Conservation (phyloP, 1,139 yeast genomes). For the Kazachstania sp. region DNA sequence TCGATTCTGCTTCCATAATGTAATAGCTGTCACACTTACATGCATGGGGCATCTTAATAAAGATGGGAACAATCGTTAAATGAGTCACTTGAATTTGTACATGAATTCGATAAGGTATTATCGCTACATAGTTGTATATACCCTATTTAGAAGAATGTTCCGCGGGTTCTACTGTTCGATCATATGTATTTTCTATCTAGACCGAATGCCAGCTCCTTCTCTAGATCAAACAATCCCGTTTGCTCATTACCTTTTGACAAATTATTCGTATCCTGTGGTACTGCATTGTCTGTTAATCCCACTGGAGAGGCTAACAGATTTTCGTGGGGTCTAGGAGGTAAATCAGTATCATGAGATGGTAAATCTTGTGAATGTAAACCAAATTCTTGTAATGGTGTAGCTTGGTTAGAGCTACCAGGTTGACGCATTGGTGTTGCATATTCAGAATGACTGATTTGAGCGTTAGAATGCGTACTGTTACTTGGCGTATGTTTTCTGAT, state of each 20-base stretch:
- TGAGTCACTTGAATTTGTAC: too few species aligned
- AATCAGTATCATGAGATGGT: conserved; percentile 35
- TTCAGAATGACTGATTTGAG: neutral
- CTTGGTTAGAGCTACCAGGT: conserved; percentile 5
- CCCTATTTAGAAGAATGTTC: too few species aligned
- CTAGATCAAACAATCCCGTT: conserved; percentile 38
- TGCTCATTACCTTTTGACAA: conserved; percentile 10
- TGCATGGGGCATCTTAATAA: too few species aligned
- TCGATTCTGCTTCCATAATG: too few species aligned
- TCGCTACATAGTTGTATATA: too few species aligned
- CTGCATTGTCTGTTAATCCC: conserved; percentile 7
- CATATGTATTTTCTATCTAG: conserved; percentile 37
- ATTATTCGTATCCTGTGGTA: neutral
- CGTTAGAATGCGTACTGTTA: neutral
- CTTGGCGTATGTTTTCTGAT: neutral
- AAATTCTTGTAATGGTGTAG: conserved; percentile 21
- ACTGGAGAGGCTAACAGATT: conserved; percentile 25
- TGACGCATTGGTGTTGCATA: conserved; percentile 9
- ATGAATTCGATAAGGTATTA: too few species aligned
- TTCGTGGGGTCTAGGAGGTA: conserved; percentile 38
- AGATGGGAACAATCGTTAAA: too few species aligned
- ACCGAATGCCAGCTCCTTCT: conserved; percentile 53
- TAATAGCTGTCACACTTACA: too few species aligned
- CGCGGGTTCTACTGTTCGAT: too few species aligned
- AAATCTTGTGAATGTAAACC: conserved; percentile 35